phyloP scores from a whole-genome alignment of 2,329 filamentous ascomycete species.

The Shiraia sp. region DNA sequence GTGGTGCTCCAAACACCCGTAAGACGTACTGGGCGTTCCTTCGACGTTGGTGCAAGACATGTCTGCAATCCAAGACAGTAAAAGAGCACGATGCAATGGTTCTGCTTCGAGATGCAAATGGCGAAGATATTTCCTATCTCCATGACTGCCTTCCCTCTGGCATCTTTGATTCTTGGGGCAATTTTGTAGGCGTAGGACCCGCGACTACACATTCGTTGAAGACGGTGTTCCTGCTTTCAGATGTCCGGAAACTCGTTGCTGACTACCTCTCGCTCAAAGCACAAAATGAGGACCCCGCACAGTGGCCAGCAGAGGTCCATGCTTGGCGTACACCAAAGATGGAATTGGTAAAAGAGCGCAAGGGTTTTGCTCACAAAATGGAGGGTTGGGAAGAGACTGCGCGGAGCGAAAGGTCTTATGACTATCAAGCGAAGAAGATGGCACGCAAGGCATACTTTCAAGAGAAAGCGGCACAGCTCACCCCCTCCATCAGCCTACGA shows the following conservation, averaged over 20 bases:
- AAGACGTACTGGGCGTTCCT: conserved; percentile 51
- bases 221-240: conserved; percentile 35
- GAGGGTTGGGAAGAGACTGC: conserved; percentile 43
- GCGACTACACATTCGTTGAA: conserved; percentile 39
- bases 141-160: conserved; percentile 38
- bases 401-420: conserved; percentile 31
- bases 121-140: conserved; percentile 34
- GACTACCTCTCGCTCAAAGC: conserved; percentile 24
- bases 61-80: conserved; percentile 39
- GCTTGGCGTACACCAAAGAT: conserved; percentile 28
- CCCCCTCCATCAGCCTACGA: conserved; percentile 40
- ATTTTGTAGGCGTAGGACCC: conserved; percentile 43
- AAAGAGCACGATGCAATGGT: conserved; percentile 36
- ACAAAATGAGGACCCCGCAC: conserved; percentile 14
- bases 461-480: conserved; percentile 41
- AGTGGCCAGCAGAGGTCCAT: conserved; percentile 25
- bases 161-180: conserved; percentile 45
- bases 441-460: conserved; percentile 43
- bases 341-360: conserved; percentile 34
- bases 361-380: conserved; percentile 41
- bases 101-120: conserved; percentile 26
- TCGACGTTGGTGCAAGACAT: conserved; percentile 48
- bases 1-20: conserved; percentile 39
- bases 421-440: conserved; percentile 38
- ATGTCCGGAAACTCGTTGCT: conserved; percentile 32